Conservation (phyloP, 139 green algal genomes). For the Picochlorum sp. region DNA sequence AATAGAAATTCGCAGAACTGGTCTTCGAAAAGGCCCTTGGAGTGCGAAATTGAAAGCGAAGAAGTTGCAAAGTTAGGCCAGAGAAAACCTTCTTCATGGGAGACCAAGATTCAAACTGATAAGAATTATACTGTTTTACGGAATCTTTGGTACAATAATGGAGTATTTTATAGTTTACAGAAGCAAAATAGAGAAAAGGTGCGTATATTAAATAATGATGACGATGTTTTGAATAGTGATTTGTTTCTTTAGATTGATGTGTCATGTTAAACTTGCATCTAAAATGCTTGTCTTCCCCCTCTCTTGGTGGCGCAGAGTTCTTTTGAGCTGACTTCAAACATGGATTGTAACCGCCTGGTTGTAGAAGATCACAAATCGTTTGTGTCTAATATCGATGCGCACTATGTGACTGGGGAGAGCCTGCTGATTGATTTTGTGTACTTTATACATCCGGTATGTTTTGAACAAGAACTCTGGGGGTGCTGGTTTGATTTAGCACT, state of each 20-base stretch:
- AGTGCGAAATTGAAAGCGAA: slow-evolving; percentile 27
- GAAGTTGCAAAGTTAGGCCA: too few relatives aligned
- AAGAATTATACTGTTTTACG: slow-evolving; percentile 34
- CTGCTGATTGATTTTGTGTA: slow-evolving; percentile 80
- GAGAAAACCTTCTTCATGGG: not conserved
- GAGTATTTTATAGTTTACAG: slow-evolving; percentile 52
- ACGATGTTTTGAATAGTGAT: too few relatives aligned
- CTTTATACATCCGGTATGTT: slow-evolving; percentile 66
- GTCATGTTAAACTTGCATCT: not conserved
- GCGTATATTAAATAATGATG: too few relatives aligned
- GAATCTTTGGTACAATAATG: slow-evolving; percentile 68
- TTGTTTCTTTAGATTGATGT: too few relatives aligned
- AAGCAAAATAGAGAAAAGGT: slow-evolving; percentile 29
- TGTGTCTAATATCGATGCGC: slow-evolving; percentile 16
- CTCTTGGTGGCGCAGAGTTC: slow-evolving; percentile 3
- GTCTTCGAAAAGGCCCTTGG: slow-evolving; percentile 26
- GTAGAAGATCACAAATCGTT: slow-evolving; percentile 25
- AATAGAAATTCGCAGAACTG: slow-evolving; percentile 24
- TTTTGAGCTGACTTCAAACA: slow-evolving; percentile 42
- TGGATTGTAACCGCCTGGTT: slow-evolving; percentile 36
- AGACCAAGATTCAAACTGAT: slow-evolving; percentile 37
- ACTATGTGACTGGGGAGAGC: slow-evolving; percentile 54
- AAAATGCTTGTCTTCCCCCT: not conserved
- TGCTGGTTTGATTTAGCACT: too few relatives aligned
- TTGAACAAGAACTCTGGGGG: not conserved